Evolutionary conservation across 1,284 basidiomycete species (phyloP), one percentile per base, ranked within the genome.

Genomic region (Trichosporon ovoides): DNA sequence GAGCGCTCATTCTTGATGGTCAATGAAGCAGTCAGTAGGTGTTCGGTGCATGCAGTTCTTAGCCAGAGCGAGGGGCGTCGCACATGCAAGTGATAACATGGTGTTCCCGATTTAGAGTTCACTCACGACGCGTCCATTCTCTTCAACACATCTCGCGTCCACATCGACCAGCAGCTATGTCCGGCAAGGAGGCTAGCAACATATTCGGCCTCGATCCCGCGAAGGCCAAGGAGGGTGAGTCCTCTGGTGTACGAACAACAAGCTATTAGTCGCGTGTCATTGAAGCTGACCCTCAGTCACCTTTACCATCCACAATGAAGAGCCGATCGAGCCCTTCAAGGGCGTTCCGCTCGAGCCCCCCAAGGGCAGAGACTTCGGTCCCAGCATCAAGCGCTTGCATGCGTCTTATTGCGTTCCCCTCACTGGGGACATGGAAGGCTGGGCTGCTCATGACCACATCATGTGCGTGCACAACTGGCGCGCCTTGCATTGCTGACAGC

Each of bases 341-440:
- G 16, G n/a, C 14, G 24, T 12, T 24, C 6, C 24, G 6, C 28
- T 48, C 43, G 24, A 48, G 7, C 43, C 43, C 1, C 43, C 43
- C 12, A 31, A 3, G 3, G 43, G 43, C 24, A 48, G 28, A 14
- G 24, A 22, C 24, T 48, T 48, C 43, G 43, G 16, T 2, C 24
- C 24, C 6, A 24, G 22, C 22, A 2, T 48, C 3, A 48, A 48
- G 43, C 16, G 28, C 43, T 31, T 22, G 14, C 24, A n/a, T 14
- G 43, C 14, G 3, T 48, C 43, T 22, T 48, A 31, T 22, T 31
- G 19, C 24, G 43, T 16, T 9, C 16, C 24, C 14, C 2, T 28
- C 43, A 48, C 43, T 31, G 43, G 43, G 7, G 43, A 48, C 28
- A 48, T 48, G 43, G 43, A 48, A 22, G 43, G 43, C 22, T 48